Percentiles rank a stretch among this genome's conserved stretches.
phyloP scores from a whole-genome alignment of 1,284 basidiomycete species.

The Leucoagaricus sp. region DNA sequence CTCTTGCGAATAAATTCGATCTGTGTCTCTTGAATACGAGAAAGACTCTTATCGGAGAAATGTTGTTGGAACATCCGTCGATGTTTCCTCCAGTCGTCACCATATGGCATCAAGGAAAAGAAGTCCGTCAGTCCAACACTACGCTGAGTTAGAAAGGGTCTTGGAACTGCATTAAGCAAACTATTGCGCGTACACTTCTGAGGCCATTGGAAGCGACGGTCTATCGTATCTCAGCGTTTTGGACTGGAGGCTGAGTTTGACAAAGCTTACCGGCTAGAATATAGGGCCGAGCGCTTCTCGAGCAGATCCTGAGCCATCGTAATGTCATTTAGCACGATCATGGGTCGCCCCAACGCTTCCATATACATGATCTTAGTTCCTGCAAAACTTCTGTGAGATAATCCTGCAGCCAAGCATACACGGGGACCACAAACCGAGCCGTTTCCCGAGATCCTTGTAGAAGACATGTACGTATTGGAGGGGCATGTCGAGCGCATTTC shows the following conservation, averaged over 20 bases:
- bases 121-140: neutral
- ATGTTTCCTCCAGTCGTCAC: constrained; percentile 18
- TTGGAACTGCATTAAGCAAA: neutral
- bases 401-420: too few species aligned
- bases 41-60: constrained; percentile 13
- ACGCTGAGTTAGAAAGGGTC: neutral
- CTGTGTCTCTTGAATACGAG: constrained; percentile 7
- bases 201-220: neutral
- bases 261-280: constrained; percentile 4
- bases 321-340: constrained; percentile 9
- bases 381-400: neutral
- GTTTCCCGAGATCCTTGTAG: neutral
- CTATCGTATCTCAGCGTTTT: neutral
- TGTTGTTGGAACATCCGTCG: constrained; percentile 21
- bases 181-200: neutral
- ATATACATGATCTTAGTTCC: constrained; percentile 10
- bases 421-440: constrained; percentile 5
- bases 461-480: neutral
- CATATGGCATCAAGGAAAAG: constrained; percentile 19
- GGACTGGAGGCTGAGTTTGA: neutral
- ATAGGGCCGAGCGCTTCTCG: neutral
- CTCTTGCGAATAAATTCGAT: constrained; percentile 10
- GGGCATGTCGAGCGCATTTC: constrained; percentile 12
- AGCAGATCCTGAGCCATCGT: constrained; percentile 10
- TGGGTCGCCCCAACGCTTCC: constrained; percentile 9